Evolutionary conservation across 202 grass and related monocot genomes (phyloP).

Genomic region (Saccharum hybrid): DNA sequence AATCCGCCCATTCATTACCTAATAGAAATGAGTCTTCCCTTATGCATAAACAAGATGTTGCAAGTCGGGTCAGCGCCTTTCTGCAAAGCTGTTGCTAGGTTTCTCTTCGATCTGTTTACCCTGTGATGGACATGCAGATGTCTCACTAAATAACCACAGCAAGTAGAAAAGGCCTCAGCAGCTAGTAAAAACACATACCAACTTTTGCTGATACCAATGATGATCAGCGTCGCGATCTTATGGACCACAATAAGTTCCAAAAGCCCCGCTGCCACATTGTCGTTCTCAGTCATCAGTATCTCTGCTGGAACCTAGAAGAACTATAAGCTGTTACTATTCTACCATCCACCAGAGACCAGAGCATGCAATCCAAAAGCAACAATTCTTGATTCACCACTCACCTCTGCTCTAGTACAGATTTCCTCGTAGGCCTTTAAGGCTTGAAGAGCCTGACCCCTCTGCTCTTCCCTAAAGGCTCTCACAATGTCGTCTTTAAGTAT

Average conservation of each 20-base stretch:
- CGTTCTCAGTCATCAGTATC: conserved; percentile 4
- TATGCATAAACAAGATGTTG: conserved; percentile 22
- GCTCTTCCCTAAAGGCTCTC: conserved; percentile 12
- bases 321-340: not conserved
- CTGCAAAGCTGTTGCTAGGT: conserved; percentile 24
- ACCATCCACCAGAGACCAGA: not conserved
- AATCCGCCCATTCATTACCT: conserved; percentile 9
- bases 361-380: not conserved
- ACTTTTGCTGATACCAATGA: conserved; percentile 23
- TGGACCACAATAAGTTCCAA: conserved; percentile 7
- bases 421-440: conserved; percentile 5
- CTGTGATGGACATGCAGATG: not conserved
- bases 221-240: conserved; percentile 27
- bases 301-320: conserved; percentile 33
- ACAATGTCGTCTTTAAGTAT: conserved; percentile 17
- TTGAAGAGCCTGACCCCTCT: conserved; percentile 14
- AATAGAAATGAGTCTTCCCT: conserved; percentile 22
- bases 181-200: conserved; percentile 19
- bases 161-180: not conserved
- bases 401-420: conserved; percentile 29
- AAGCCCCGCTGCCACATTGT: conserved; percentile 25
- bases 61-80: conserved; percentile 1
- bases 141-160: conserved; percentile 14
- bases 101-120: conserved; percentile 21
- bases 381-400: conserved; percentile 4